Evolutionary conservation across 2,329 filamentous ascomycete genomes (phyloP), one percentile per base, ranked within the genome.

Genomic region (Zymoseptoria ardabiliae): DNA sequence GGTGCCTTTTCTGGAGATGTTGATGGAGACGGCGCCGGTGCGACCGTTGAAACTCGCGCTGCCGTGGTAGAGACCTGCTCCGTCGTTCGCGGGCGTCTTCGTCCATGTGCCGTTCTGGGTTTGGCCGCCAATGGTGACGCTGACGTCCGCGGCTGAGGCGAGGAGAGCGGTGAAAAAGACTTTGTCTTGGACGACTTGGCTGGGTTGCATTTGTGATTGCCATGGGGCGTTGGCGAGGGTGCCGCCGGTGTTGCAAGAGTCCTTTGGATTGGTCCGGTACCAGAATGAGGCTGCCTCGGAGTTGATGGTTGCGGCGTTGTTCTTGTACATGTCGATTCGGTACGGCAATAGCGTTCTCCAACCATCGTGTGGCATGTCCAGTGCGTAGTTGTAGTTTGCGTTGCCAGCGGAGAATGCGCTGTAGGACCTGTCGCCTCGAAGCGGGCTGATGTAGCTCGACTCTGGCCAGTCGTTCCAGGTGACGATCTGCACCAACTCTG

Each of bases 391-490:
- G 56, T 73, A 76, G 2, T 81, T 79, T 2, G 80, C 81, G 2
- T 73, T 65, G 1, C 62, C 63, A 30, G 28, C 50, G 8, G 48
- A 28, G 51, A 61, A 63, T 3, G 62, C 59, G 17, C 57, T 50
- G 3, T 53, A 51, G 11, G 61, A 59, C 11, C 60, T 58, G 17
- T 54, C 30, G 13, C 56, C 48, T 2, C 55, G 52, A 11, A 59
- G 52, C 20, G 78, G 77, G 8, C 75, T 49, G 19, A 82, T 74
- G 64, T 84, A 82, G 64, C 83, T 81, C 1, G 81, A 80, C 68
- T 85, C 83, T 6, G 58, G 58, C 62, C 80, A 83, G 66, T 84
- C 83, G 63, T 85, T 85, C 82, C 82, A 85, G 19, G 80, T 81
- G 52, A 84, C 78, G 50, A 84, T 81, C 60, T 80, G 76, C 5